Conservation (phyloP, 2,329 filamentous ascomycete species). For the Chaetomium globosum region DNA sequence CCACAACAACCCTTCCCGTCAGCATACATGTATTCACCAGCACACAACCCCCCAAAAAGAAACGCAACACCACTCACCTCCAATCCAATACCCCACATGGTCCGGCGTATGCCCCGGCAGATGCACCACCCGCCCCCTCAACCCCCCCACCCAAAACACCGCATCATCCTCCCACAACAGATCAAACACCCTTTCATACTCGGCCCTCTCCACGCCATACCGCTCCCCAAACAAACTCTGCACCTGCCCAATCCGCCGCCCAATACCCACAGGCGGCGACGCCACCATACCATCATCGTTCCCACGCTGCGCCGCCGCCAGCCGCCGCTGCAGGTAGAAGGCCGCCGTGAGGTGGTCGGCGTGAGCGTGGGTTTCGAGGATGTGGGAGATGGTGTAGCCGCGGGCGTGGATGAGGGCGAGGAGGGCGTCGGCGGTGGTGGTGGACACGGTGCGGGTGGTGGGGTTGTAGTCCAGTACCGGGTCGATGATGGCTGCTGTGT, state of each 20-base stretch:
- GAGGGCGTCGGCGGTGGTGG: slow-evolving; percentile 55
- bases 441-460: slow-evolving; percentile 47
- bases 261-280: slow-evolving; percentile 56
- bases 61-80: slow-evolving; percentile 40
- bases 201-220: slow-evolving; percentile 50
- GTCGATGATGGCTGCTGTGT: slow-evolving; percentile 60
- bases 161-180: slow-evolving; percentile 58
- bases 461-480: slow-evolving; percentile 62
- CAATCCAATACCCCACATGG: slow-evolving; percentile 61
- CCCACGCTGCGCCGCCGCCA: slow-evolving; percentile 38
- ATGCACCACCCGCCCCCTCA: slow-evolving; percentile 53
- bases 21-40: not conserved
- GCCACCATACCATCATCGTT: not conserved
- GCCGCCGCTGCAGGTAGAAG: slow-evolving; percentile 55
- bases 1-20: not conserved
- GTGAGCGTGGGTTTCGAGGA: slow-evolving; percentile 66
- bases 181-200: slow-evolving; percentile 55
- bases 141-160: slow-evolving; percentile 52
- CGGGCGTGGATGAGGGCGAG: slow-evolving; percentile 49
- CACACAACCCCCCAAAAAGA: too few relatives aligned
- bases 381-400: slow-evolving; percentile 52
- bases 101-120: slow-evolving; percentile 65
- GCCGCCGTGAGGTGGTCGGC: slow-evolving; percentile 64
- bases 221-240: slow-evolving; percentile 53
- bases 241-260: slow-evolving; percentile 55